Base-by-base conservation (phyloP, 345 rosid species). In the Clarkia xantiana region DNA sequence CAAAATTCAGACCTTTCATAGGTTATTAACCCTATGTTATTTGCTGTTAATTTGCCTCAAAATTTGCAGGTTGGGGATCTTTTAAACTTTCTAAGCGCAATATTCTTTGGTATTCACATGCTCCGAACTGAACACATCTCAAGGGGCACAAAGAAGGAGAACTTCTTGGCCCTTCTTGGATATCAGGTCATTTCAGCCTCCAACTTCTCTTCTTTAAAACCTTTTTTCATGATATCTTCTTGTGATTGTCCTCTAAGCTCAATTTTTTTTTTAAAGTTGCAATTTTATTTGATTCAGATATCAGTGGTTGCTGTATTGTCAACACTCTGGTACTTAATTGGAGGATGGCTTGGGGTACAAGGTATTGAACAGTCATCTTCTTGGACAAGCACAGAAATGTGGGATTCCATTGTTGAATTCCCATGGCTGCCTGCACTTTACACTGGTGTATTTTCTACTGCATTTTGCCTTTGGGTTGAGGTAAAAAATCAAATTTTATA, bases 381-480 rank as follows among this genome's bases (percentile, higher is more conserved):
- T 39, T 80, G 73, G 82, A 73, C 77, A n/a, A 75, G 73, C 78
- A 29, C 60, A 48, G 49, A 42, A 18, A 45, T 64, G 40, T 73
- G 76, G 74, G 66, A 73, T 44, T 75, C 59, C 67, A 66, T 75
- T 63, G 68, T 63, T 53, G 49, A 62, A 18, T 83, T 79, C 59
- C 82, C 87, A 18, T 77, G 84, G 93, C 60, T 80, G 38, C 84
- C 87, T 47, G 72, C 79, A 39, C 63, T 83, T 42, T 80, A 75
- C 53, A 69, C 82, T 0, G 76, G 84, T 56, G 4, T 72, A 40
- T 65, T 83, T 63, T 79, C 82, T n/a, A 73, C 82, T 6, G 71
- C 72, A 18, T 53, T 80, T 45, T 77, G 82, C 61, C 62, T 77
- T 44, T 80, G 79, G 82, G 61, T 77, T 51, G 80, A 83, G 93